These are phyloP conservation scores for Vicia villosa DNA, from an alignment of 306 rosid genomes.

Conservation along the genomic window DNA sequence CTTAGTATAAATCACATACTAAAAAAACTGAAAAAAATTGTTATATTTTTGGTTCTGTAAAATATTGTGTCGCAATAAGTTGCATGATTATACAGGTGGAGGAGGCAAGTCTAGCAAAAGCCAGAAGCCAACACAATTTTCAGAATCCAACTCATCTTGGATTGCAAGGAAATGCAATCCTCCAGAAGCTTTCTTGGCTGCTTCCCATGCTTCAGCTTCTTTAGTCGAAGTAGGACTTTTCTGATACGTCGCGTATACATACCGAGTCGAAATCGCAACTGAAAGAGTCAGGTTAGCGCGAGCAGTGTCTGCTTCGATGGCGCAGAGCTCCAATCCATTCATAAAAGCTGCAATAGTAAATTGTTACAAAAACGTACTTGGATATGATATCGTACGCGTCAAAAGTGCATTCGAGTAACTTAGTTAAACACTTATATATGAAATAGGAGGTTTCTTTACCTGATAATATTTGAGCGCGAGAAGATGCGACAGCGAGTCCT, in stretches of 20 bases:
- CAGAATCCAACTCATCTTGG: constrained; percentile 80
- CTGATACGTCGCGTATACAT: constrained; percentile 76
- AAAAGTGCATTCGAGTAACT: too few relatives aligned
- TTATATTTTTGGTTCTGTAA: constrained; percentile 23
- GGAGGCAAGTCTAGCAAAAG: constrained; percentile 95
- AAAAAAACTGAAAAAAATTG: too few relatives aligned
- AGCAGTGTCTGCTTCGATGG: constrained; percentile 65
- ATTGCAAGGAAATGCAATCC: constrained; percentile 98
- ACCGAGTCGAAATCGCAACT: constrained; percentile 77
- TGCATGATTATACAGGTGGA: constrained; percentile 84
- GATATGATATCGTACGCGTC: too few relatives aligned
- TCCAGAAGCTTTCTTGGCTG: constrained; percentile 83
- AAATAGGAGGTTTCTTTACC: too few relatives aligned
- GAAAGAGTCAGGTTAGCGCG: constrained; percentile 70
- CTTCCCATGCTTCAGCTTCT: constrained; percentile 98
- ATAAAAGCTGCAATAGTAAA: constrained; percentile 64
- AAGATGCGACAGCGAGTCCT: constrained; percentile 84
- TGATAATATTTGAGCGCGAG: constrained; percentile 79
- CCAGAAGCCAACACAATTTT: constrained; percentile 89
- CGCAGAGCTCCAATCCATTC: constrained; percentile 84
- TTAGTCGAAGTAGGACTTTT: constrained; percentile 61
- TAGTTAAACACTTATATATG: too few relatives aligned
- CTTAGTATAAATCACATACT: too few relatives aligned
- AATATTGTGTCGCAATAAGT: constrained; percentile 24
- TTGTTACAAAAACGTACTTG: too few relatives aligned